Evolutionary conservation across 2,329 filamentous ascomycete genomes (phyloP), one percentile per base, ranked within the genome.

Genomic region (Cryphonectria radicalis): DNA sequence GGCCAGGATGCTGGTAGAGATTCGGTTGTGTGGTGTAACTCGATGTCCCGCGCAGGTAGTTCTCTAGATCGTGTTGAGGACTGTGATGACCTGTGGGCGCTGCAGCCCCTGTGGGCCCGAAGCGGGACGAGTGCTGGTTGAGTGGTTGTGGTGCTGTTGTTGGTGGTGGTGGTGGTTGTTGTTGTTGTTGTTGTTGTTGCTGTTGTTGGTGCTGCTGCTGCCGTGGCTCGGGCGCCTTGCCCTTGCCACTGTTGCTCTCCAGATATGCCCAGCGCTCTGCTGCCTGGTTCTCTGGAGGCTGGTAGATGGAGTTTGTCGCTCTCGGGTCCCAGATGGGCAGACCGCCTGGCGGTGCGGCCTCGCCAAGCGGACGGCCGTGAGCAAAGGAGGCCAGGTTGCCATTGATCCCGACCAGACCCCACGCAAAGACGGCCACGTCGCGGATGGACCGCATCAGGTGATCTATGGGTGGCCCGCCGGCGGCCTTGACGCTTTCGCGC

Each of bases 341-440:
- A 1, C 88, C 89, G 60, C 86, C 86, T 1, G 84, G 82, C 1
- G 92, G 91, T 72, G 89, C 84, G 42, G 90, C 86, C 73, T 92
- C 89, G n/a, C 88, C 91, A 28, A 80, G 82, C 0, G 92, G 90
- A 40, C 82, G 84, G 3, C 92, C 92, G 5, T 84, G 84, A 63
- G 88, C 84, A 76, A 91, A 92, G 3, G 88, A 84, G 22, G 90
- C 89, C 68, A 95, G 81, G 57, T 89, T 91, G 19, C 91, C 91
- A 78, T 96, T 95, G 82, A 95, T 95, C 32, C 93, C 93, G 35
- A 90, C 89, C 14, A 95, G 82, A 1, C 91, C 91, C 93, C 93
- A 97, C 13, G 93, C 93, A 78, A 97, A 96, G n/a, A 96, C 92
- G 1, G 92, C 93, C 64, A 95, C 92, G 68, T 96, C 93, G 70